A percentile compares a stretch with the other conserved stretches of the same genome.
These are phyloP conservation scores for Massariosphaeria phaeospora DNA, from an alignment of 495 filamentous ascomycete genomes.

Conservation along the genomic window DNA sequence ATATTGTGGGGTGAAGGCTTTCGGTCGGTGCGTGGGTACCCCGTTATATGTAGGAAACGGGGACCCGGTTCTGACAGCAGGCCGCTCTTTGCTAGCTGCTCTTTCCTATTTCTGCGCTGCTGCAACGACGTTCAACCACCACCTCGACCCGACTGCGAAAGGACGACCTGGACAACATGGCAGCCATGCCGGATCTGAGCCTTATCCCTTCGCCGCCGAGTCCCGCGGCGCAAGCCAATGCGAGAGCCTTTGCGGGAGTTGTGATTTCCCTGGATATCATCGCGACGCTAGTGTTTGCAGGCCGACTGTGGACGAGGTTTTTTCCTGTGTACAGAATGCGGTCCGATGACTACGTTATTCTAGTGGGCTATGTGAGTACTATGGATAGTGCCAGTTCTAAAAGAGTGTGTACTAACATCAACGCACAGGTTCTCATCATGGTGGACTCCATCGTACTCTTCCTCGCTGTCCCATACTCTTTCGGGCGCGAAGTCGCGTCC, in stretches of 20 bases:
- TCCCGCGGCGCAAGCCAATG: neutral
- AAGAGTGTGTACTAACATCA: neutral
- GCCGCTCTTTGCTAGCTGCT: neutral
- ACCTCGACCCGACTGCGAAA: too few relatives aligned
- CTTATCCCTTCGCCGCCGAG: neutral
- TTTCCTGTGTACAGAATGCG: constrained; percentile 2
- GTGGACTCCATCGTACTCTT: constrained; percentile 14
- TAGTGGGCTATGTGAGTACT: constrained; percentile 11
- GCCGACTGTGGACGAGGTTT: constrained; percentile 13
- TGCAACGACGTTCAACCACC: neutral
- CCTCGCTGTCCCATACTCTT: neutral
- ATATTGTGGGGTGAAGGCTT: too few relatives aligned
- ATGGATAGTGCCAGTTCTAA: neutral
- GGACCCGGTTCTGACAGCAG: neutral
- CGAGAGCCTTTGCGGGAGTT: neutral
- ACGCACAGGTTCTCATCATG: constrained; percentile 13
- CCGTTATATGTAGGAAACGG: neutral
- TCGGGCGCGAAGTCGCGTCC: neutral
- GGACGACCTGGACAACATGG: neutral
- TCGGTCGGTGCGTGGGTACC: neutral
- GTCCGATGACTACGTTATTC: constrained; percentile 13
- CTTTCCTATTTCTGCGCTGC: neutral
- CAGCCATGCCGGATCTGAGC: neutral
- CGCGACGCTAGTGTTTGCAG: neutral
- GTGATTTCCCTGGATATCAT: constrained; percentile 4